These are phyloP conservation scores for Aspergillus sp. DNA, from an alignment of 2,329 filamentous ascomycete genomes.

Conservation along the genomic window DNA sequence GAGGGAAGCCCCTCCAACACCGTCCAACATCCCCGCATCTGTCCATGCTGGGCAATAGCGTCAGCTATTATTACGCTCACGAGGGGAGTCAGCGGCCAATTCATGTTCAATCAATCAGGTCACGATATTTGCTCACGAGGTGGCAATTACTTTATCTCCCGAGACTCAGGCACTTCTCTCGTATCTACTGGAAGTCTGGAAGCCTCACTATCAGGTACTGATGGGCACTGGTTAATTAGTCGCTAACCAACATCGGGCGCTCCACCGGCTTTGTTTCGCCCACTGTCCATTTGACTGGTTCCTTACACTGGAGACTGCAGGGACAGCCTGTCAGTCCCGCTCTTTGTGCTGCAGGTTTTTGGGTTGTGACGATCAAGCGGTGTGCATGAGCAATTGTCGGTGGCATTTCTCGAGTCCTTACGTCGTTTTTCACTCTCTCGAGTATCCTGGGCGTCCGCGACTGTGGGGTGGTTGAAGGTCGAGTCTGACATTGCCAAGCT, in stretches of 20 bases:
- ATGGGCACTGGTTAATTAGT: neutral
- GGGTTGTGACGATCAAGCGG: constrained; percentile 1
- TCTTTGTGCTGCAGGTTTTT: constrained; percentile 2
- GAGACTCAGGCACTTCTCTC: neutral
- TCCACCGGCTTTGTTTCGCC: neutral
- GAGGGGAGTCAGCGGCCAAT: neutral
- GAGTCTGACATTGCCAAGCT: neutral
- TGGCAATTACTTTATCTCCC: neutral
- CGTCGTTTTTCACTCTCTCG: neutral
- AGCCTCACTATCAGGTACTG: constrained; percentile 6
- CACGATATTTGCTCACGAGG: neutral
- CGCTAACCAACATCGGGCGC: constrained; percentile 4
- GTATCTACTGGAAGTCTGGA: too few species aligned
- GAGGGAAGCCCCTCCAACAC: neutral
- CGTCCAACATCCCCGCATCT: constrained; percentile 6
- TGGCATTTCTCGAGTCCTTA: neutral
- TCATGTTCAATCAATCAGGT: constrained; percentile 1
- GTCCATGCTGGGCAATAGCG: neutral
- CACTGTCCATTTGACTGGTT: constrained; percentile 1
- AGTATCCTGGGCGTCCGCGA: neutral
- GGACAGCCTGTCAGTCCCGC: constrained; percentile 5
- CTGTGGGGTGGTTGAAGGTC: neutral
- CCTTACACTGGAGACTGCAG: constrained; percentile 3
- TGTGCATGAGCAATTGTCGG: constrained; percentile 6
- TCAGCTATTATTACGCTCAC: neutral